These are phyloP conservation scores for Aristolochia californica DNA, from an alignment of 164 flowering plant genomes.

Conservation along the genomic window DNA sequence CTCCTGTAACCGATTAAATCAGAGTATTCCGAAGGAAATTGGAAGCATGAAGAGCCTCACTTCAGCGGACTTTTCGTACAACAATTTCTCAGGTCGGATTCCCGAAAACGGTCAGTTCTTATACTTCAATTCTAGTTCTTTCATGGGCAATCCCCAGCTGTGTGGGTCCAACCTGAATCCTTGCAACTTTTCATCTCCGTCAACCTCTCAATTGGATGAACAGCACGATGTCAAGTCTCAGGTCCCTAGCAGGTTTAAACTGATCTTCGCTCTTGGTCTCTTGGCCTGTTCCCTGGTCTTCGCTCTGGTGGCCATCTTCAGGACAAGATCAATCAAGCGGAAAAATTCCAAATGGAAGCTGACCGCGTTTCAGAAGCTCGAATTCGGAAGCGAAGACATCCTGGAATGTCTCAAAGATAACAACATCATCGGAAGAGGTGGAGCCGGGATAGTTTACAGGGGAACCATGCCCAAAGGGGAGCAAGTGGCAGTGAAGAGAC, in stretches of 20 bases:
- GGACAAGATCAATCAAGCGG: constrained; percentile 23
- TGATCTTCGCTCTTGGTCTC: constrained; percentile 44
- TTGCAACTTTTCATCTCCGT: constrained; percentile 24
- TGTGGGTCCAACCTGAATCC: constrained; percentile 36
- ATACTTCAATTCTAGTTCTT: constrained; percentile 50
- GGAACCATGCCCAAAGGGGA: constrained; percentile 55
- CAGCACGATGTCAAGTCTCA: constrained; percentile 13
- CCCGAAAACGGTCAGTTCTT: constrained; percentile 47
- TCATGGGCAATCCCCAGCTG: constrained; percentile 49
- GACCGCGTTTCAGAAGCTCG: constrained; percentile 54
- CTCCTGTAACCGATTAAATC: constrained; percentile 44
- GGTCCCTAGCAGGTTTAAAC: constrained; percentile 41
- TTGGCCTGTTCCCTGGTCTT: constrained; percentile 40
- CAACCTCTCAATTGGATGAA: constrained; percentile 13
- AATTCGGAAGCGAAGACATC: constrained; percentile 41
- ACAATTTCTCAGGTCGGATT: constrained; percentile 50
- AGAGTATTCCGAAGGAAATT: constrained; percentile 42
- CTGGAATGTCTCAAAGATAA: constrained; percentile 54
- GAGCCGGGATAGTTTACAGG: constrained; percentile 63
- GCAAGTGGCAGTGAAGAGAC: constrained; percentile 55
- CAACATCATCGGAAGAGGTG: constrained; percentile 68
- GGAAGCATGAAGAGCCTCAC: constrained; percentile 55
- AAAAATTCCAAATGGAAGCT: constrained; percentile 48
- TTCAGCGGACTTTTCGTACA: constrained; percentile 61
- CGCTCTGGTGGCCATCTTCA: constrained; percentile 35